A percentile compares a stretch with the other conserved stretches of the same genome.
phyloP scores from a whole-genome alignment of 2,329 filamentous ascomycete genomes.

The Aureobasidium sp. region DNA sequence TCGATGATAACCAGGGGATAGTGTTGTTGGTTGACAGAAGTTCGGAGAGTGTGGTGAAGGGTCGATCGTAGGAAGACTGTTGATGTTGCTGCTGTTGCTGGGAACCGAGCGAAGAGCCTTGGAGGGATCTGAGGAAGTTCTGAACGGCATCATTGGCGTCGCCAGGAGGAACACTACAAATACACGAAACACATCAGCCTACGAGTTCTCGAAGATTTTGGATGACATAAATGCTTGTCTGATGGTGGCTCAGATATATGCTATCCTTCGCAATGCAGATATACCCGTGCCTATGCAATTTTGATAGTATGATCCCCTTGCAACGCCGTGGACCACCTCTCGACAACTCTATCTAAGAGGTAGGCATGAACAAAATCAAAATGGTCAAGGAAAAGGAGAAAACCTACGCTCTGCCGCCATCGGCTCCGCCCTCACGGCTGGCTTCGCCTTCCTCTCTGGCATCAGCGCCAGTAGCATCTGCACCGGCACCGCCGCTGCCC shows the following conservation, averaged over 20 bases:
- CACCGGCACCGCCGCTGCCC: slow-evolving; percentile 71
- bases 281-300: not conserved
- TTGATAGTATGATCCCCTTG: not conserved
- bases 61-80: slow-evolving; percentile 46
- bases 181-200: not conserved
- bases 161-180: slow-evolving; percentile 48
- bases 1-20: slow-evolving; percentile 66
- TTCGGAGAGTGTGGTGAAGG: slow-evolving; percentile 79
- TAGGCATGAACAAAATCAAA: not conserved
- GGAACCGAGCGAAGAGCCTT: slow-evolving; percentile 41
- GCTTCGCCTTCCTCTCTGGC: slow-evolving; percentile 82
- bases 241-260: slow-evolving; percentile 15
- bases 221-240: slow-evolving; percentile 10
- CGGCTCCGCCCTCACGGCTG: slow-evolving; percentile 85
- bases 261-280: slow-evolving; percentile 10
- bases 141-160: slow-evolving; percentile 75
- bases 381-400: not conserved
- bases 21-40: slow-evolving; percentile 73
- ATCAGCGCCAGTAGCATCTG: slow-evolving; percentile 84
- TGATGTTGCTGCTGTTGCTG: slow-evolving; percentile 31
- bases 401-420: slow-evolving; percentile 99
- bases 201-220: not conserved
- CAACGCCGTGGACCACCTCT: not conserved
- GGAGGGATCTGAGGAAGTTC: slow-evolving; percentile 80
- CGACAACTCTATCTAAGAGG: not conserved